Conservation (phyloP, 2,329 filamentous ascomycete species). For the Penicillium paneum region DNA sequence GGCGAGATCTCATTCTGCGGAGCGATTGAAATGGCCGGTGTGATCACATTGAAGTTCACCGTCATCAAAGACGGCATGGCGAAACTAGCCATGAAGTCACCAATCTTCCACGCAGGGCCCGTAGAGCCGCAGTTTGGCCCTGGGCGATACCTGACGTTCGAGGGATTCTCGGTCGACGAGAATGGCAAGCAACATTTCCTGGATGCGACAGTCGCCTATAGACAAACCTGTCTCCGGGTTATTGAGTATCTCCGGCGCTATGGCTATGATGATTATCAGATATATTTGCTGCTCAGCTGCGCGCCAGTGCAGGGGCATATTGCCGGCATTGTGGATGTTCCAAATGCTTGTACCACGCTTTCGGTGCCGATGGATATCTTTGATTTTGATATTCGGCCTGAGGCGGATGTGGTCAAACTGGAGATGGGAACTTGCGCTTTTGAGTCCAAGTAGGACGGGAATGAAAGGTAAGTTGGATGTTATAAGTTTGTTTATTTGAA, state of each 20-base stretch:
- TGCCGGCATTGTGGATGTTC: slow-evolving; percentile 85
- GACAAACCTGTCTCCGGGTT: slow-evolving; percentile 72
- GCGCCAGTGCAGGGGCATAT: slow-evolving; percentile 85
- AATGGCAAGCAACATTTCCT: slow-evolving; percentile 85
- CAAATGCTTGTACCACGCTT: slow-evolving; percentile 85
- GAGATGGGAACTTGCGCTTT: slow-evolving; percentile 73
- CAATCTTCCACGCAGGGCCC: slow-evolving; percentile 80
- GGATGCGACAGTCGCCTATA: slow-evolving; percentile 81
- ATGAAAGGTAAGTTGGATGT: background rate
- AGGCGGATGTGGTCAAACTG: slow-evolving; percentile 56
- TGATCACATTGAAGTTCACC: slow-evolving; percentile 85
- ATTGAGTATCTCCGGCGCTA: slow-evolving; percentile 78
- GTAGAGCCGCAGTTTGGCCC: slow-evolving; percentile 87
- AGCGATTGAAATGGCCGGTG: slow-evolving; percentile 90
- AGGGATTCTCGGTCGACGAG: slow-evolving; percentile 87
- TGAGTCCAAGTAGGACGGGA: slow-evolving; percentile 34
- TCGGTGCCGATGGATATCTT: slow-evolving; percentile 92
- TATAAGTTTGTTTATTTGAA: background rate
- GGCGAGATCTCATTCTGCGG: slow-evolving; percentile 87
- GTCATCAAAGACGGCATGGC: slow-evolving; percentile 79
- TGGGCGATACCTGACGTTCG: slow-evolving; percentile 76
- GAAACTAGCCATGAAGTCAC: slow-evolving; percentile 72
- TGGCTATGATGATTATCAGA: slow-evolving; percentile 70
- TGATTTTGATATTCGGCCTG: slow-evolving; percentile 82
- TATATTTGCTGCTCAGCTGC: slow-evolving; percentile 80